Conservation (phyloP, 2,329 filamentous ascomycete genomes). For the Penicillium nordicum region DNA sequence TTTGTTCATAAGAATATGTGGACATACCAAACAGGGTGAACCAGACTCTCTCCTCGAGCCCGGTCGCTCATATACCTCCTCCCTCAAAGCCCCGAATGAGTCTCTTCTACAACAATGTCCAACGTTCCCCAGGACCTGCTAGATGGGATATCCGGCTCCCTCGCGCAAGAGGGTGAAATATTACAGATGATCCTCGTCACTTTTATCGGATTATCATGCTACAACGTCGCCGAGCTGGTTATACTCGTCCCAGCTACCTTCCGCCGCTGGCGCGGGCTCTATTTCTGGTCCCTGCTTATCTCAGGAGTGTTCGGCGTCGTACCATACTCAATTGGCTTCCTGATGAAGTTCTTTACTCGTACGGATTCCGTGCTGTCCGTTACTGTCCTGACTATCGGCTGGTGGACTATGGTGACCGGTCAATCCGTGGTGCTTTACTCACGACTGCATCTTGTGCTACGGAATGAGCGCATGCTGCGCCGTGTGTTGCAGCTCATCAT, state of each 20-base stretch:
- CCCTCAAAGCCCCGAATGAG: background rate
- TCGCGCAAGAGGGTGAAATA: constrained; percentile 21
- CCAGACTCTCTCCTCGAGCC: constrained; percentile 1
- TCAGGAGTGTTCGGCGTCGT: constrained; percentile 37
- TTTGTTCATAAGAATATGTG: constrained; percentile 12
- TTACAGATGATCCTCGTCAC: constrained; percentile 27
- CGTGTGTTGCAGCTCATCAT: constrained; percentile 58
- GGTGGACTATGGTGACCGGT: constrained; percentile 61
- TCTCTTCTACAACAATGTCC: constrained; percentile 8
- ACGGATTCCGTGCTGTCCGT: constrained; percentile 33
- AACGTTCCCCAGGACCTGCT: constrained; percentile 21
- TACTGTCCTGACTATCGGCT: constrained; percentile 51
- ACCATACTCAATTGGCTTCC: constrained; percentile 42
- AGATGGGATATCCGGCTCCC: constrained; percentile 31
- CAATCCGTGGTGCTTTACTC: constrained; percentile 62
- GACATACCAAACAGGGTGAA: constrained; percentile 21
- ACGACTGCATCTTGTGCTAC: constrained; percentile 58
- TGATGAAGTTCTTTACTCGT: constrained; percentile 41
- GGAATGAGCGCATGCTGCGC: constrained; percentile 48
- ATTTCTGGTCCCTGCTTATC: constrained; percentile 43
- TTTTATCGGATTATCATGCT: constrained; percentile 41
- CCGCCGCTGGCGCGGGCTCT: constrained; percentile 39
- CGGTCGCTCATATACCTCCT: background rate
- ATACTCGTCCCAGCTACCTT: constrained; percentile 41
- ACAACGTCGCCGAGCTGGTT: constrained; percentile 49